phyloP scores from a whole-genome alignment of 2,329 filamentous ascomycete species.

The Plenodomus biglobosus region DNA sequence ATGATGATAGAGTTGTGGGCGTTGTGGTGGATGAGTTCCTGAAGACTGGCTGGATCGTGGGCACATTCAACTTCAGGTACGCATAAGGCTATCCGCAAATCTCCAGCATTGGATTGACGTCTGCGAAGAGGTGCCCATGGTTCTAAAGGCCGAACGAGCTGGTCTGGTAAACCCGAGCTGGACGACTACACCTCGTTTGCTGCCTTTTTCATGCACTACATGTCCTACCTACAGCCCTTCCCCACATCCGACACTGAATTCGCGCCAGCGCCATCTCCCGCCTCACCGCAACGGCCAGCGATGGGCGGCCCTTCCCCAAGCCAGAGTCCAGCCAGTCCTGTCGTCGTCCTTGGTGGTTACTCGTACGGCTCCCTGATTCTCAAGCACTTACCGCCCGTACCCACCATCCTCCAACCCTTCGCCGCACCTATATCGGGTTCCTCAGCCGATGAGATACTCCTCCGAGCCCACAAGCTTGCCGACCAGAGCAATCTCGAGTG shows the following conservation, averaged over 20 bases:
- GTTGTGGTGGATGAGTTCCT: slow-evolving; percentile 65
- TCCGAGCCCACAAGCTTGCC: slow-evolving; percentile 69
- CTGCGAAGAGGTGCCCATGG: slow-evolving; percentile 69
- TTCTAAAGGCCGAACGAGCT: slow-evolving; percentile 79
- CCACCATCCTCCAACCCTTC: slow-evolving; percentile 62
- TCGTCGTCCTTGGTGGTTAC: slow-evolving; percentile 74
- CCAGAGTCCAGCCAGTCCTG: slow-evolving; percentile 10
- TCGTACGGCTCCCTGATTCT: slow-evolving; percentile 89
- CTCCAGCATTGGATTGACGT: slow-evolving; percentile 1
- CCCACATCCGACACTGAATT: slow-evolving; percentile 18
- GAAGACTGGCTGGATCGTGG: slow-evolving; percentile 71
- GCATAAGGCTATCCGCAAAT: slow-evolving; percentile 1
- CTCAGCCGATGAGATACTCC: slow-evolving; percentile 66
- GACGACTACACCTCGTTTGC: slow-evolving; percentile 80
- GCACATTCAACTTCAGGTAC: slow-evolving; percentile 90
- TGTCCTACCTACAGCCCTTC: slow-evolving; percentile 56
- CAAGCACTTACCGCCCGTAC: slow-evolving; percentile 65
- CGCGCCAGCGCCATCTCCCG: slow-evolving; percentile 16
- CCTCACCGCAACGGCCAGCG: background rate
- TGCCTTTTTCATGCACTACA: slow-evolving; percentile 77
- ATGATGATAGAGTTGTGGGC: slow-evolving; percentile 79
- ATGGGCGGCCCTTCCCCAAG: background rate
- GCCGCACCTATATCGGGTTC: slow-evolving; percentile 55
- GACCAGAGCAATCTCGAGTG: slow-evolving; percentile 60
- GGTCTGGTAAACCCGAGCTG: slow-evolving; percentile 79